Evolutionary conservation across 805 yeast species (phyloP).

Genomic region (Wickerhamomyces kurtzmanii): DNA sequence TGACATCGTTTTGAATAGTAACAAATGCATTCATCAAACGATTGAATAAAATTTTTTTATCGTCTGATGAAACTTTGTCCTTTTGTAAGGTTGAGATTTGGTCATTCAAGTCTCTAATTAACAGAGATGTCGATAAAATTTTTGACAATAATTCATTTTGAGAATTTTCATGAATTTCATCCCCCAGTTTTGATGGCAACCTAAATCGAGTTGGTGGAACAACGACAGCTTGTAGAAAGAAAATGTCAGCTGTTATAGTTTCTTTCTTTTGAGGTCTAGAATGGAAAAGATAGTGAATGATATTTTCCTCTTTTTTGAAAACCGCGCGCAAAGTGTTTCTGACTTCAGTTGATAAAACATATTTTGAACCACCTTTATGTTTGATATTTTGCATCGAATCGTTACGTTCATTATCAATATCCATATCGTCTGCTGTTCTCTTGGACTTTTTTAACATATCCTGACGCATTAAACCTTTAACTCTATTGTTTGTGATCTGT

Average conservation of each 20-base stretch:
- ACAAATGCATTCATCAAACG: constrained; percentile 95
- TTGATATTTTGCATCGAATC: constrained; percentile 31
- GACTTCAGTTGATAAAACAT: constrained; percentile 81
- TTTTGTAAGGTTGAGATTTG: constrained; percentile 57
- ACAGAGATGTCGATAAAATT: constrained; percentile 67
- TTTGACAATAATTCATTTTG: constrained; percentile 84
- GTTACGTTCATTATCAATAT: constrained; percentile 19
- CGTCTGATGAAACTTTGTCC: constrained; percentile 53
- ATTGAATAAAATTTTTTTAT: constrained; percentile 69
- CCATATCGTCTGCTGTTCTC: constrained; percentile 12
- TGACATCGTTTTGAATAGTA: constrained; percentile 89
- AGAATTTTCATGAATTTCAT: constrained; percentile 88
- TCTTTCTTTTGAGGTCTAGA: constrained; percentile 55
- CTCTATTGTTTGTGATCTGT: constrained; percentile 71
- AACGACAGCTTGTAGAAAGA: constrained; percentile 78
- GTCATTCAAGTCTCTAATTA: constrained; percentile 84
- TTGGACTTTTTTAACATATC: constrained; percentile 45
- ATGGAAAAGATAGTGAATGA: constrained; percentile 70
- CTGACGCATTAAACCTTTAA: constrained; percentile 68
- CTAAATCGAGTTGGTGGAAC: constrained; percentile 98
- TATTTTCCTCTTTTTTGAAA: constrained; percentile 61
- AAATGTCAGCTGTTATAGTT: constrained; percentile 61
- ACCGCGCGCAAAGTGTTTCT: constrained; percentile 68
- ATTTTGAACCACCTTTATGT: constrained; percentile 68
- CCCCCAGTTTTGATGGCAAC: constrained; percentile 94